Evolutionary conservation across 306 rosid genomes (phyloP), one percentile per base, ranked within the genome.

Genomic region (Rosa chinensis): DNA sequence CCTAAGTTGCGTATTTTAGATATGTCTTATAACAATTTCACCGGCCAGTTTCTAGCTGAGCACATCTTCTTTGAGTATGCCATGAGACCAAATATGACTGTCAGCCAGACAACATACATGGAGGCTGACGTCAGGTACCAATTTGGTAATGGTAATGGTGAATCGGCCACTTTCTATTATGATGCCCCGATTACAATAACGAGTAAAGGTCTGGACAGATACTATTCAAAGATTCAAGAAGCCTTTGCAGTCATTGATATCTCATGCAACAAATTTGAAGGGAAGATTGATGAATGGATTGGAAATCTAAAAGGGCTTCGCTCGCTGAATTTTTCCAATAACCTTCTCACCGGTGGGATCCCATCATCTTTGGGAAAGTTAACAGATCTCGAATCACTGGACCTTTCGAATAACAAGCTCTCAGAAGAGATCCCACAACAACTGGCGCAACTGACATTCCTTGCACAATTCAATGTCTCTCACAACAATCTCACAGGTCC

Each of bases 61-160:
- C 1, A 32, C 10, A 63, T 63, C 1, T 63, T 63, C 69, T 5
- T 9, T 1, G 6, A 63, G 69, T 13, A 32, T 63, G 69, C n/a
- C 43, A 63, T 63, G 69, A 63, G 69, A 63, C 10, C n/a, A 63
- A 14, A 28, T 14, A 5, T 32, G 0, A 1, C n/a, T 1, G 69
- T 13, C 2, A 63, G 0, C n/a, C 1, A 13, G 9, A 0, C 4
- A 13, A 2, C 43, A 63, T 63, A 63, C 3, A 28, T 32, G 2
- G n/a, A 2, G 1, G 40, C 8, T 28, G 1, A 0, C 3, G 0
- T 62, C 0, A 0, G 0, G 0, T 25, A 8, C 3, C 0, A 25
- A 0, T 0, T 9, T 23, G 2, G 2, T 12, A 12, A 4, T 10
- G 66, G n/a, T n/a, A n/a, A n/a, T n/a, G 66, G 40, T 61, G 0